Percentiles rank a stretch among this genome's conserved stretches.
Evolutionary conservation across 352 stramenopile genomes (phyloP).

Genomic region (Bremia lactucae): DNA sequence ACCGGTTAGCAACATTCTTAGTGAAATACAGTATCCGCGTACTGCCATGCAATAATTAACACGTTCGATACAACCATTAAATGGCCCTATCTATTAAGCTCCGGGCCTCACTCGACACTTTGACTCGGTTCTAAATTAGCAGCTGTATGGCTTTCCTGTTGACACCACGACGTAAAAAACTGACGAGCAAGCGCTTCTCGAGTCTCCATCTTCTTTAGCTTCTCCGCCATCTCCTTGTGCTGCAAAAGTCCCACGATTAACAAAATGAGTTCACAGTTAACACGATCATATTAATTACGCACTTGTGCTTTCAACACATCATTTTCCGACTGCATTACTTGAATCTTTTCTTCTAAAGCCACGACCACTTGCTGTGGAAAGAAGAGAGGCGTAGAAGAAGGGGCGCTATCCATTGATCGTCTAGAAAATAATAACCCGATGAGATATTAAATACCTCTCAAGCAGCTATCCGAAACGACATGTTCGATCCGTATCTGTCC

Average conservation of each 20-base stretch:
- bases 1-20: conserved; percentile 67
- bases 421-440: conserved; percentile 6
- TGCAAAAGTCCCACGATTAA: conserved; percentile 6
- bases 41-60: too few species aligned
- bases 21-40: conserved; percentile 34
- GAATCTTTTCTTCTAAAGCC: conserved; percentile 32
- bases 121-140: too few species aligned
- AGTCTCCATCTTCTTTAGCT: conserved; percentile 23
- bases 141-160: conserved; percentile 10
- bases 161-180: conserved; percentile 37
- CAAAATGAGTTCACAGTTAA: conserved; percentile 2
- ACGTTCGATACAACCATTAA: too few species aligned
- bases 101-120: too few species aligned
- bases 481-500: conserved; percentile 87
- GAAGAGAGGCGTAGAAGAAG: conserved; percentile 18
- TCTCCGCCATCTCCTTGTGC: conserved; percentile 23
- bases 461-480: not conserved
- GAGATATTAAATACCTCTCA: too few species aligned
- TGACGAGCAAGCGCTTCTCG: conserved; percentile 31
- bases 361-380: conserved; percentile 33
- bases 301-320: conserved; percentile 28
- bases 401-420: conserved; percentile 18
- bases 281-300: not conserved
- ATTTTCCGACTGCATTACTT: conserved; percentile 27
- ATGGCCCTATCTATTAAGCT: too few species aligned